Percentiles rank a stretch among this genome's conserved stretches.
Evolutionary conservation across 345 rosid species (phyloP).

Genomic region (Anastatica hierochuntica): DNA sequence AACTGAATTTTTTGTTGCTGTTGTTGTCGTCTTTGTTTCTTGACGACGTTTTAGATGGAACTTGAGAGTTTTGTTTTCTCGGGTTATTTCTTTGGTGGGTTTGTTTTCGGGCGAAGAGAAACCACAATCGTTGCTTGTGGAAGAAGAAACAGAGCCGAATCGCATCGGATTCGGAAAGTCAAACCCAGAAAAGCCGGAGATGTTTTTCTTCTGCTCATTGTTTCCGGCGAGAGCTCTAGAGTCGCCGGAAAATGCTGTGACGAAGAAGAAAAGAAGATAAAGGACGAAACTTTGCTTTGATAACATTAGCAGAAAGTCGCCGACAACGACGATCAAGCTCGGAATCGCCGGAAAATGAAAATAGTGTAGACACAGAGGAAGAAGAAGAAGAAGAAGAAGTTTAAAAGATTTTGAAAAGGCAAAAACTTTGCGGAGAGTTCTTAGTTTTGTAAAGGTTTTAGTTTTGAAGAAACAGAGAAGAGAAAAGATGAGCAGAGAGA

Average conservation of each 20-base stretch:
- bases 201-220: slow-evolving; percentile 31
- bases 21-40: slow-evolving; percentile 23
- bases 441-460: not conserved
- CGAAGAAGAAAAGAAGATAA: slow-evolving; percentile 30
- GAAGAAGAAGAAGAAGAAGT: no score
- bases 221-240: slow-evolving; percentile 28
- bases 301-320: slow-evolving; percentile 31
- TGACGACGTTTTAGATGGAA: no score
- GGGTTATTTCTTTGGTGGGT: no score
- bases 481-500: not conserved
- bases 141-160: slow-evolving; percentile 67
- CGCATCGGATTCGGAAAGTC: slow-evolving; percentile 53
- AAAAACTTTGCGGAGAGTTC: no score
- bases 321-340: no score
- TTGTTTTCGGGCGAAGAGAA: slow-evolving; percentile 22
- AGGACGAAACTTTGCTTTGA: slow-evolving; percentile 27
- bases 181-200: slow-evolving; percentile 46
- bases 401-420: not conserved
- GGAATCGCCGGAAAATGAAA: no score
- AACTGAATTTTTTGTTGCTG: slow-evolving; percentile 42
- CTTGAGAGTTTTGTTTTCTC: no score
- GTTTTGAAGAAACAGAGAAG: not conserved
- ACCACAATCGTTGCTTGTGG: slow-evolving; percentile 48
- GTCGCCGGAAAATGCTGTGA: slow-evolving; percentile 26
- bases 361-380: no score